These are phyloP conservation scores for Fremontodendron californicum DNA, from an alignment of 345 rosid genomes.

Conservation along the genomic window DNA sequence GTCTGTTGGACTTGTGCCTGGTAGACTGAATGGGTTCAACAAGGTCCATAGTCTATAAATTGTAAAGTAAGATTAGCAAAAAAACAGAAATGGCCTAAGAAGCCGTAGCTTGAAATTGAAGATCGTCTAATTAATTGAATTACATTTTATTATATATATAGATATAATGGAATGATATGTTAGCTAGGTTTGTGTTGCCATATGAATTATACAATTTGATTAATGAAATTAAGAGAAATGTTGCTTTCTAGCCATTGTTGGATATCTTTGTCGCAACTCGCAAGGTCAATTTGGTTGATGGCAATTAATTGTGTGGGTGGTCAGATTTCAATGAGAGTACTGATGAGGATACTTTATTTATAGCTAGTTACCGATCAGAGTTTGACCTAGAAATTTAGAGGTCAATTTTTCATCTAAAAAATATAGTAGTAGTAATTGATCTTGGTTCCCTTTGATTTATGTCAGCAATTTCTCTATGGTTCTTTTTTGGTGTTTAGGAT, in stretches of 20 bases:
- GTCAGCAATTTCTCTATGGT: too few relatives aligned
- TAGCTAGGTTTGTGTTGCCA: not conserved
- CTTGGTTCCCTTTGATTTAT: too few relatives aligned
- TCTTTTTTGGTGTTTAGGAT: too few relatives aligned
- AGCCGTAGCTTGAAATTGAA: not conserved
- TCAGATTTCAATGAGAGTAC: not conserved
- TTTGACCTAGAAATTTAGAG: not conserved
- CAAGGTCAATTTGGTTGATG: not conserved
- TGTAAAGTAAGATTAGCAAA: not conserved
- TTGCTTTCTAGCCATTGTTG: not conserved
- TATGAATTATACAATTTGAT: not conserved
- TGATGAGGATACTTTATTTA: not conserved
- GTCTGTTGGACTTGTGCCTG: too few relatives aligned
- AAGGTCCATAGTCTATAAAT: not conserved
- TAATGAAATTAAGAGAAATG: not conserved
- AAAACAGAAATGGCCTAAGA: not conserved
- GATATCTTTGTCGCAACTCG: constrained; percentile 10
- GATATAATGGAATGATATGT: not conserved
- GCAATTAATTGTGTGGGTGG: not conserved
- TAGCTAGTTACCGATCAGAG: not conserved
- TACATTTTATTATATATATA: not conserved
- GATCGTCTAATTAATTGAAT: not conserved
- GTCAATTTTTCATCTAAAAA: not conserved
- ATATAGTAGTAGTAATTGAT: too few relatives aligned
- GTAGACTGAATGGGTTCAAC: too few relatives aligned